Percentiles rank a stretch among this genome's conserved stretches.
phyloP scores from a whole-genome alignment of 148 eudicot genomes.

The Rhododendron molle region DNA sequence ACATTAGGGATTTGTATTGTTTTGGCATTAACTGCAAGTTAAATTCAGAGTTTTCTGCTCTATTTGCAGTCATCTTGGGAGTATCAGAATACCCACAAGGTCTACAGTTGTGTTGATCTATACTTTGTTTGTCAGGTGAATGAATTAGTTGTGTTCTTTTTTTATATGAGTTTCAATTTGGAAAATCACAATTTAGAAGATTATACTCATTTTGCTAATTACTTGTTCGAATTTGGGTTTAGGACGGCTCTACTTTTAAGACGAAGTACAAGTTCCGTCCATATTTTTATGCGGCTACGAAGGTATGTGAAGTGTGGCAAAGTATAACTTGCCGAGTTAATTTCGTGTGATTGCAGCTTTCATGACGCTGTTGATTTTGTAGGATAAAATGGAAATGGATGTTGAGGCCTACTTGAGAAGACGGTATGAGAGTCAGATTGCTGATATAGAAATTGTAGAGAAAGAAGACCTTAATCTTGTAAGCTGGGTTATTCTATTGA shows the following conservation, averaged over 20 bases:
- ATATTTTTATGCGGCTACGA: conserved; percentile 89
- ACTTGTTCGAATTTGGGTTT: conserved; percentile 1
- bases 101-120: conserved; percentile 90
- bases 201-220: conserved; percentile 1
- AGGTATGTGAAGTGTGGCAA: conserved; percentile 38
- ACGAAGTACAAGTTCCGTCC: conserved; percentile 88
- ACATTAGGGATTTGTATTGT: no score
- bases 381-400: no score
- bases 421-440: no score
- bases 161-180: background rate
- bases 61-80: no score
- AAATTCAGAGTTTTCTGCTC: no score
- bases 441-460: no score
- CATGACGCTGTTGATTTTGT: no score
- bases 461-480: no score
- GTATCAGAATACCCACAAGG: conserved; percentile 68
- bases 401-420: no score
- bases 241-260: conserved; percentile 79
- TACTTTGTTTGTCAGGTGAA: conserved; percentile 94
- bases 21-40: no score
- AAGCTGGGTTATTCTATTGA: no score
- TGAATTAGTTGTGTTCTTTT: background rate
- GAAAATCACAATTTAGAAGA: background rate
- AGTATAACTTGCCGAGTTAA: background rate
- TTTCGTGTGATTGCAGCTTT: background rate